phyloP scores from a whole-genome alignment of 2,329 filamentous ascomycete genomes.

The Diaporthe citri region DNA sequence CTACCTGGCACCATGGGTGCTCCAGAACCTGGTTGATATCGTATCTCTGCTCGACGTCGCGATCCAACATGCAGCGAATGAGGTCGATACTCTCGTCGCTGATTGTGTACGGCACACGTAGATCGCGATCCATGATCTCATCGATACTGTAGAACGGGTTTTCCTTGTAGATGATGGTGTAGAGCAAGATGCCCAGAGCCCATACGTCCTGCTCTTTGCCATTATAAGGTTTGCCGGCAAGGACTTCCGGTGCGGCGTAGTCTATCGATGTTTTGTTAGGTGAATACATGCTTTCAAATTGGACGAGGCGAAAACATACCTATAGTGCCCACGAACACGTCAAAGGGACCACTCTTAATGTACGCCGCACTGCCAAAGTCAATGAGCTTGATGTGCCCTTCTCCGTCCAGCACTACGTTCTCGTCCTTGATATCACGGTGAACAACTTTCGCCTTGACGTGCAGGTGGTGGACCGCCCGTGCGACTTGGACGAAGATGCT shows the following conservation, averaged over 20 bases:
- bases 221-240: conserved; percentile 90
- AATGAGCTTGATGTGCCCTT: conserved; percentile 95
- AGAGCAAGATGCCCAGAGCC: conserved; percentile 95
- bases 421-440: conserved; percentile 99
- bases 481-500: conserved; percentile 97
- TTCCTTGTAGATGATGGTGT: conserved; percentile 99
- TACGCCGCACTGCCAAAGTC: conserved; percentile 99
- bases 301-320: conserved; percentile 68
- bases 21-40: conserved; percentile 90
- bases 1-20: conserved; percentile 80
- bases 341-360: conserved; percentile 97
- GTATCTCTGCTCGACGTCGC: conserved; percentile 84
- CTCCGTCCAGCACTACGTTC: conserved; percentile 95
- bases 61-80: conserved; percentile 90
- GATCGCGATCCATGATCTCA: conserved; percentile 97
- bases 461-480: conserved; percentile 88
- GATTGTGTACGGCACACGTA: conserved; percentile 89
- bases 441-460: conserved; percentile 90
- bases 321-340: conserved; percentile 98
- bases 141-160: conserved; percentile 99
- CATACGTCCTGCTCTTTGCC: conserved; percentile 99
- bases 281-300: background rate
- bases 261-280: conserved; percentile 65
- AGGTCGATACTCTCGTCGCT: conserved; percentile 94
- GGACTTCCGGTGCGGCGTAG: conserved; percentile 97